Conservation (phyloP, 2,329 filamentous ascomycete genomes). For the Rutstroemia sydowiana region DNA sequence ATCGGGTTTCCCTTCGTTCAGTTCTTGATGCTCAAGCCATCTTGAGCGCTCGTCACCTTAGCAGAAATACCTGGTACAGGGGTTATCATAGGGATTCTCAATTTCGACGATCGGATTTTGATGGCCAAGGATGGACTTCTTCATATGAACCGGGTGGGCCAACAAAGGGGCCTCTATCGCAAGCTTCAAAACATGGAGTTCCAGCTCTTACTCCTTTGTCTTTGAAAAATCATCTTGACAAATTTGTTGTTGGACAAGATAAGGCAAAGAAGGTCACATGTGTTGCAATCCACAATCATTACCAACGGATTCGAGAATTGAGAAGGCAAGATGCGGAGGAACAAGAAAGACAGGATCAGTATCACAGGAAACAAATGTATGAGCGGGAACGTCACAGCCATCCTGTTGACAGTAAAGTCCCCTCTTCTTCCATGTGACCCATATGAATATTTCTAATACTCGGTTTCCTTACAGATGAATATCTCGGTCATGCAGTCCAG, state of each 20-base stretch:
- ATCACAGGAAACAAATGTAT: slow-evolving; percentile 40
- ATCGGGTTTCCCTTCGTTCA: neutral
- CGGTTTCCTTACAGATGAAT: slow-evolving; percentile 42
- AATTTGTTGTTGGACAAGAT: slow-evolving; percentile 94
- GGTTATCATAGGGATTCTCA: slow-evolving; percentile 12
- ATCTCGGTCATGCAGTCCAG: slow-evolving; percentile 38
- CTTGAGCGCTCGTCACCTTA: slow-evolving; percentile 4
- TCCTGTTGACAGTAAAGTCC: slow-evolving; percentile 65
- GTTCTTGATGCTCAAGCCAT: slow-evolving; percentile 8
- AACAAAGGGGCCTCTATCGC: slow-evolving; percentile 53
- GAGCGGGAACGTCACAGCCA: slow-evolving; percentile 48
- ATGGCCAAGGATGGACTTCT: slow-evolving; percentile 47
- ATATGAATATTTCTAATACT: slow-evolving; percentile 29
- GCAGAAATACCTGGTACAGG: neutral
- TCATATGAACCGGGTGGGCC: slow-evolving; percentile 56
- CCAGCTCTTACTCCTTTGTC: slow-evolving; percentile 57
- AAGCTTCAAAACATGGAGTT: slow-evolving; percentile 44
- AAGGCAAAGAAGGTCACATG: slow-evolving; percentile 90
- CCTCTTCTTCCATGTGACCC: neutral
- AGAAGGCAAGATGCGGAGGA: slow-evolving; percentile 73
- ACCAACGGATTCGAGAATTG: slow-evolving; percentile 74
- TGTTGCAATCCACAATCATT: slow-evolving; percentile 93
- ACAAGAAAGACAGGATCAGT: slow-evolving; percentile 55
- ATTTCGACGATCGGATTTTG: slow-evolving; percentile 49
- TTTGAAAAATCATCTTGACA: slow-evolving; percentile 85